Evolutionary conservation across 2,329 filamentous ascomycete species (phyloP).

Genomic region (Alternaria sp.): DNA sequence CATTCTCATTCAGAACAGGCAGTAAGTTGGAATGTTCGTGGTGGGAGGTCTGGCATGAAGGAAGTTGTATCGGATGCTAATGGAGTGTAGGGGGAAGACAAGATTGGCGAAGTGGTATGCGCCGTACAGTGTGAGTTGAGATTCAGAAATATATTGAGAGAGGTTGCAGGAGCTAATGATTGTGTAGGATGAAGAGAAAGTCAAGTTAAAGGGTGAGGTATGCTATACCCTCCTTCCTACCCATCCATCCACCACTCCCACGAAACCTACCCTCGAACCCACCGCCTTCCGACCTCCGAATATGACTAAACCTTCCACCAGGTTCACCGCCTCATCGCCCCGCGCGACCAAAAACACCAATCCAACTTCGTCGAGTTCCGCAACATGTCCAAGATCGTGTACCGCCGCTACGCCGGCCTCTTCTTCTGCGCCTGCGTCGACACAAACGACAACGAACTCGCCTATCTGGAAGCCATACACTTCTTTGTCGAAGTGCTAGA

Average conservation of each 20-base stretch:
- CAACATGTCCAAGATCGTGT: conserved; percentile 89
- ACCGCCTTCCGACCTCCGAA: not conserved
- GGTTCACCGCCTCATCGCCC: conserved; percentile 96
- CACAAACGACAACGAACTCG: conserved; percentile 97
- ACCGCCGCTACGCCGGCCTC: conserved; percentile 93
- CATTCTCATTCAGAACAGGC: conserved; percentile 87
- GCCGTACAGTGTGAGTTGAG: conserved; percentile 75
- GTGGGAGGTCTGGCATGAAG: no score
- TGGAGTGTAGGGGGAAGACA: conserved; percentile 81
- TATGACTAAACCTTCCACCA: conserved; percentile 43
- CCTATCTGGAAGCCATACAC: conserved; percentile 96
- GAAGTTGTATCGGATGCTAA: not conserved
- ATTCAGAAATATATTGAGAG: no score
- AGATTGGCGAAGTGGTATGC: conserved; percentile 99
- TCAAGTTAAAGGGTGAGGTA: conserved; percentile 98
- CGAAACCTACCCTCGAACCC: not conserved
- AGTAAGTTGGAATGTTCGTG: conserved; percentile 59
- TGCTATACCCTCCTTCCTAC: conserved; percentile 27
- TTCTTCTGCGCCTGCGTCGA: conserved; percentile 99
- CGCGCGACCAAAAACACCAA: conserved; percentile 98
- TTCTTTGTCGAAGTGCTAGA: conserved; percentile 99
- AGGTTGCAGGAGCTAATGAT: conserved; percentile 16
- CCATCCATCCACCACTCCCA: not conserved
- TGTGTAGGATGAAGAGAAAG: conserved; percentile 87
- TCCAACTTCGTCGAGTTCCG: conserved; percentile 98